Percentiles rank a stretch among this genome's conserved stretches.
phyloP scores from a whole-genome alignment of 306 rosid genomes.

The Erythrophleum fordii region DNA sequence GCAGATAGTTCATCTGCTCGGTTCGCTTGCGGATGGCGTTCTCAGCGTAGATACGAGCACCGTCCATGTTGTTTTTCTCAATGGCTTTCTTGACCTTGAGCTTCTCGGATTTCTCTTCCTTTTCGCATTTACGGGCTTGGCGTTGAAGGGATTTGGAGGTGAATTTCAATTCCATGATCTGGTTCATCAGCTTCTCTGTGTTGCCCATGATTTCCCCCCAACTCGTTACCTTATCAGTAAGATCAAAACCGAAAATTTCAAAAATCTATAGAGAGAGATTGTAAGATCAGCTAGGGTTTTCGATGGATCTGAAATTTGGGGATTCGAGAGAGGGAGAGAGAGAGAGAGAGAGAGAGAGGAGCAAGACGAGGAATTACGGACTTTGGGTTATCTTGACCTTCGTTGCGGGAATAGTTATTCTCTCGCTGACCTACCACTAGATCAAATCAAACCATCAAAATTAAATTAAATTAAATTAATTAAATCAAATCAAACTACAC shows the following conservation, averaged over 20 bases:
- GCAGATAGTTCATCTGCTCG: conserved; percentile 97
- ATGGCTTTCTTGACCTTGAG: conserved; percentile 93
- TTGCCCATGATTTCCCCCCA: conserved; percentile 66
- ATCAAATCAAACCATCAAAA: too few relatives aligned
- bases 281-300: conserved; percentile 12
- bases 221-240: not conserved
- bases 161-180: conserved; percentile 96
- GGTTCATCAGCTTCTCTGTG: conserved; percentile 89
- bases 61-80: conserved; percentile 94
- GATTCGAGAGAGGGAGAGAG: not conserved
- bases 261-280: not conserved
- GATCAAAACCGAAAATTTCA: not conserved
- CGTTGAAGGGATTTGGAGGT: conserved; percentile 93
- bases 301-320: conserved; percentile 9
- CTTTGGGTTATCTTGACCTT: too few relatives aligned
- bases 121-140: conserved; percentile 86
- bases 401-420: too few relatives aligned
- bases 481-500: too few relatives aligned
- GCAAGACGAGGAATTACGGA: too few relatives aligned
- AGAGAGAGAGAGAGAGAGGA: too few relatives aligned
- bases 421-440: too few relatives aligned
- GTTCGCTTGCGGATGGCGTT: conserved; percentile 90
- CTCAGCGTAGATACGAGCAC: conserved; percentile 95
- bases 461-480: too few relatives aligned
- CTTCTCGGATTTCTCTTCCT: conserved; percentile 93